Evolutionary conservation across 164 flowering plant species (phyloP).

Genomic region (Pachysandra terminalis): DNA sequence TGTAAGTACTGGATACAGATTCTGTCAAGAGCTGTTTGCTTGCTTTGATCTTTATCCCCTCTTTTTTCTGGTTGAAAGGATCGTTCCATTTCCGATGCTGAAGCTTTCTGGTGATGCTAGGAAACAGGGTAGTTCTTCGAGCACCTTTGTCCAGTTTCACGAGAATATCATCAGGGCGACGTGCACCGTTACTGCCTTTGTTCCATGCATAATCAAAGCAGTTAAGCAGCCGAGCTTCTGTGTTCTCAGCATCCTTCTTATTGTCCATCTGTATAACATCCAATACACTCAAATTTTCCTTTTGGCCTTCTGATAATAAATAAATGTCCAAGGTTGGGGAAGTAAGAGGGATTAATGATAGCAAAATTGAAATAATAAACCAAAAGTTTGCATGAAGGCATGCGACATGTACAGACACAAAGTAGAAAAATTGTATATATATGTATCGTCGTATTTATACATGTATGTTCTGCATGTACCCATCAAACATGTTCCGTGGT

Average conservation of each 20-base stretch:
- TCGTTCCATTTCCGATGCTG: slow-evolving; percentile 15
- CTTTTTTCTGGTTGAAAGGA: slow-evolving; percentile 28
- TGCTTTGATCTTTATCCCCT: slow-evolving; percentile 54
- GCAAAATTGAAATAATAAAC: too few species aligned
- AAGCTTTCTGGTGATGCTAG: too few species aligned
- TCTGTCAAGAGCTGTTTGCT: slow-evolving; percentile 22
- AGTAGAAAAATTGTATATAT: too few species aligned
- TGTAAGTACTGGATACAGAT: slow-evolving; percentile 8
- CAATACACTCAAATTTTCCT: background rate
- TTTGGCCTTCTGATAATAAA: too few species aligned
- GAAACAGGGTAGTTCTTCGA: slow-evolving; percentile 23
- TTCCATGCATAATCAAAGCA: slow-evolving; percentile 88
- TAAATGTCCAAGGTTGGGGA: too few species aligned
- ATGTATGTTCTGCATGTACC: too few species aligned
- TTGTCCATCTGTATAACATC: slow-evolving; percentile 44
- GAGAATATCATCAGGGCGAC: slow-evolving; percentile 60
- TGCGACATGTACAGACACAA: too few species aligned
- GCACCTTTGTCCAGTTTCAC: slow-evolving; percentile 39
- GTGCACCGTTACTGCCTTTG: slow-evolving; percentile 56
- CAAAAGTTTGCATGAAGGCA: too few species aligned
- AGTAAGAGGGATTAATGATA: too few species aligned
- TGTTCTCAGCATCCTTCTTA: slow-evolving; percentile 53
- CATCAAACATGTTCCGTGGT: too few species aligned
- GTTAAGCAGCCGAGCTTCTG: slow-evolving; percentile 54
- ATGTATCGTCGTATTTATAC: too few species aligned